These are phyloP conservation scores for Daldinia concentrica DNA, from an alignment of 495 filamentous ascomycete genomes.

Conservation along the genomic window DNA sequence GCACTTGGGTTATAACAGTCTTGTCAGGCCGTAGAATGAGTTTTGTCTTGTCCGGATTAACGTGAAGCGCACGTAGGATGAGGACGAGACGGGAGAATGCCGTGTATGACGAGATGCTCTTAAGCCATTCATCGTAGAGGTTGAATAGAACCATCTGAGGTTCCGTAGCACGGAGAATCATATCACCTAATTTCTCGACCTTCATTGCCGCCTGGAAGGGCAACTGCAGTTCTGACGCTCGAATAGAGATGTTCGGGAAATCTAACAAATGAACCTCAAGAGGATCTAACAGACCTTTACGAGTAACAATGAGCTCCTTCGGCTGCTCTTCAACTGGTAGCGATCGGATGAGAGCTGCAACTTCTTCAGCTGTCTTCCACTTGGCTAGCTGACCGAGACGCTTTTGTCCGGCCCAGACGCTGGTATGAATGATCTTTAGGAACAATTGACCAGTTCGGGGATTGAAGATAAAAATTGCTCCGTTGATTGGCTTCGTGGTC, in stretches of 20 bases:
- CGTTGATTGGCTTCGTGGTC: slow-evolving; percentile 99
- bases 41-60: slow-evolving; percentile 99
- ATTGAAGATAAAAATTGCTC: slow-evolving; percentile 99
- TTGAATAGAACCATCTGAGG: slow-evolving; percentile 99
- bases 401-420: slow-evolving; percentile 99
- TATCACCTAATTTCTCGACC: slow-evolving; percentile 98
- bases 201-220: slow-evolving; percentile 99
- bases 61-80: slow-evolving; percentile 94
- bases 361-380: slow-evolving; percentile 99
- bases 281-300: slow-evolving; percentile 97
- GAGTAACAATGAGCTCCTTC: slow-evolving; percentile 97
- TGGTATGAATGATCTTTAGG: slow-evolving; percentile 99
- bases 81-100: slow-evolving; percentile 96
- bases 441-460: slow-evolving; percentile 97
- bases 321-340: slow-evolving; percentile 98
- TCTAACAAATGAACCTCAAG: slow-evolving; percentile 97
- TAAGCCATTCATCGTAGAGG: slow-evolving; percentile 98
- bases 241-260: slow-evolving; percentile 99
- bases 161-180: slow-evolving; percentile 97
- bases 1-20: slow-evolving; percentile 97
- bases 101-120: slow-evolving; percentile 98
- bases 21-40: slow-evolving; percentile 97
- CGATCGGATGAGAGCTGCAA: slow-evolving; percentile 95
- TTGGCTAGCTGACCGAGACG: slow-evolving; percentile 98
- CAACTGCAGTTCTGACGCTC: slow-evolving; percentile 95